These are phyloP conservation scores for Vaccinium corymbosum DNA, from an alignment of 148 eudicot genomes.

Conservation along the genomic window DNA sequence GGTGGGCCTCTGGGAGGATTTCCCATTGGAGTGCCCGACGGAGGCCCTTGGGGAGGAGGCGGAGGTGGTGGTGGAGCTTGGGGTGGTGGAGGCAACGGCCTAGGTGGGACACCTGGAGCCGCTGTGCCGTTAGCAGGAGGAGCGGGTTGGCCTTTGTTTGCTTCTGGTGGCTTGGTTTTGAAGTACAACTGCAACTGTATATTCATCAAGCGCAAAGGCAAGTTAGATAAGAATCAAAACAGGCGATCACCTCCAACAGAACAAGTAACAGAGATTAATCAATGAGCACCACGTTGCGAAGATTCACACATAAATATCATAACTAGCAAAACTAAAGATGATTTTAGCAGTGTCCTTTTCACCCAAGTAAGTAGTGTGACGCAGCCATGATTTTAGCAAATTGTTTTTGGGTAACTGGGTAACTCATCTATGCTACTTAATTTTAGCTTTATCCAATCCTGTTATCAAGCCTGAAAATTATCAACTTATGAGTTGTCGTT, in stretches of 20 bases:
- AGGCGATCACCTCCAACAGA: neutral
- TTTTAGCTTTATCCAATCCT: neutral
- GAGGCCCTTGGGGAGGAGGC: slow-evolving; percentile 71
- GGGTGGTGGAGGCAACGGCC: slow-evolving; percentile 56
- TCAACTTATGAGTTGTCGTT: neutral
- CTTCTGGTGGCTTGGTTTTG: slow-evolving; percentile 88
- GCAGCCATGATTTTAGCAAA: neutral
- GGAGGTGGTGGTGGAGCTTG: slow-evolving; percentile 68
- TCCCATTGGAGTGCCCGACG: slow-evolving; percentile 48
- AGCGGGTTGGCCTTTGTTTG: slow-evolving; percentile 71
- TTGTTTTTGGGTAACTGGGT: neutral
- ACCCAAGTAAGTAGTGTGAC: neutral
- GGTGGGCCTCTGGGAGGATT: slow-evolving; percentile 61
- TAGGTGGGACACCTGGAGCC: slow-evolving; percentile 77
- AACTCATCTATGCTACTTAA: neutral
- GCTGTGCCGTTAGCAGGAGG: slow-evolving; percentile 53
- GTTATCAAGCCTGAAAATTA: neutral
- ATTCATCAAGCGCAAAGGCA: neutral
- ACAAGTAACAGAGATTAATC: neutral
- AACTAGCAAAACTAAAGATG: neutral
- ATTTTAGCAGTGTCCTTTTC: neutral
- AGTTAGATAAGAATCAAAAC: slow-evolving; percentile 12
- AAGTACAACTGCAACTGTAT: slow-evolving; percentile 89
- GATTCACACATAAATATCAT: neutral
- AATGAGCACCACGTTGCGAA: neutral